These are phyloP conservation scores for Cladorrhinum sp. DNA, from an alignment of 2,329 filamentous ascomycete genomes.

Conservation along the genomic window DNA sequence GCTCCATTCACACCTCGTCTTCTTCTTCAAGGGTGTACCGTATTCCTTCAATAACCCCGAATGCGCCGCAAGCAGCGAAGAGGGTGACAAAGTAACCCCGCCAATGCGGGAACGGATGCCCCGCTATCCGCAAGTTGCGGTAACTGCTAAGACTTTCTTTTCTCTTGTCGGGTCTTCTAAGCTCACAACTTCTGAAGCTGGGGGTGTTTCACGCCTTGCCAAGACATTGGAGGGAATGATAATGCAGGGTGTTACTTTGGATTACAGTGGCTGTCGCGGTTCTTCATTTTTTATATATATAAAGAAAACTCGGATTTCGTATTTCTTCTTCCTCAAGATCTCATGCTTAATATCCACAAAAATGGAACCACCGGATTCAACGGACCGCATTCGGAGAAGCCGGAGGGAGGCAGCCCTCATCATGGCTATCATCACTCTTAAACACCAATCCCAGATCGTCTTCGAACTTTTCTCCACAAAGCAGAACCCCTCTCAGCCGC, in stretches of 20 bases:
- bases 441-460: neutral
- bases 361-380: neutral
- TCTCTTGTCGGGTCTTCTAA: neutral
- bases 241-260: neutral
- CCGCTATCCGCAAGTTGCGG: neutral
- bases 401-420: neutral
- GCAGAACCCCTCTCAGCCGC: neutral
- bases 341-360: neutral
- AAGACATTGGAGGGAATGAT: neutral
- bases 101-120: slow-evolving; percentile 1
- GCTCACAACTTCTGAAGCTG: neutral
- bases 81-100: neutral
- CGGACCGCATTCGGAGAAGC: neutral
- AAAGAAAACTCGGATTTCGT: too few species aligned
- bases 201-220: neutral
- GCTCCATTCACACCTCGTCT: neutral
- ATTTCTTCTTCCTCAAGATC: too few species aligned
- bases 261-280: neutral
- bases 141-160: neutral
- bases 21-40: neutral
- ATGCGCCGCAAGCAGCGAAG: slow-evolving; percentile 3
- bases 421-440: neutral
- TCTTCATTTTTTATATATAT: too few species aligned
- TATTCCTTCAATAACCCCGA: neutral
- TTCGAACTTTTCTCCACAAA: neutral